Base-by-base conservation (phyloP, 345 rosid genomes). In the Ceriops tagal region DNA sequence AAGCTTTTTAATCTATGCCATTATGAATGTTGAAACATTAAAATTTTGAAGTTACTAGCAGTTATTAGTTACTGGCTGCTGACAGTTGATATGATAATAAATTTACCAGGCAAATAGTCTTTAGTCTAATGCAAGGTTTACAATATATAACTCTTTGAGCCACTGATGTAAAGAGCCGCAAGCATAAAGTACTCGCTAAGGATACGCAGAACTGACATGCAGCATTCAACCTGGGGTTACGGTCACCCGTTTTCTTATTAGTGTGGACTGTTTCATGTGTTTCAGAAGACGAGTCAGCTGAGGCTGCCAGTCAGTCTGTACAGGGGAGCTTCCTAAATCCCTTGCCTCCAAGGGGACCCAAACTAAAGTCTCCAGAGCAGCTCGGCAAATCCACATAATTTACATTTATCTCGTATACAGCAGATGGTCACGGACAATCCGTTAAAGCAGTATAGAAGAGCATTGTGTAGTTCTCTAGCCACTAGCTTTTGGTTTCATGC, bases 251-350 rank as follows among this genome's bases (percentile, higher is more conserved):
- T 32, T 7, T 27, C 30, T 26, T 37, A 53, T 34, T 8, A 30
- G 20, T 60, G 43, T 55, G 53, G 22, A 56, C 28, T 43, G 18
- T 13, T 67, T 16, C 53, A 28, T 66, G 24, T 81, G 58, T 58
- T 46, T 53, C 92, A 91, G 98, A 91, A 72, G 93, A 86, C 58
- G 98, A 91, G 78, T 75, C 97, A 2, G 88, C 84, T 15, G 71
- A 74, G 28, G 74, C 73, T 31, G 78, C 80, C 61, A 71, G 71
- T 68, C 83, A 83, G 77, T 79, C 87, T 11, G 84, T 73, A 61
- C 89, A 87, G n/a, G 98, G 96, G 58, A 93, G 97, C 86, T 91
- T 93, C 76, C 68, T 89, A 65, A 85, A 83, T 64, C 89, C 85
- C 56, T 75, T 89, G 82, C 92, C 96, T 61, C 76, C 92, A n/a